Evolutionary conservation across 805 yeast genomes (phyloP).

Genomic region (Wickerhamomyces ciferrii): DNA sequence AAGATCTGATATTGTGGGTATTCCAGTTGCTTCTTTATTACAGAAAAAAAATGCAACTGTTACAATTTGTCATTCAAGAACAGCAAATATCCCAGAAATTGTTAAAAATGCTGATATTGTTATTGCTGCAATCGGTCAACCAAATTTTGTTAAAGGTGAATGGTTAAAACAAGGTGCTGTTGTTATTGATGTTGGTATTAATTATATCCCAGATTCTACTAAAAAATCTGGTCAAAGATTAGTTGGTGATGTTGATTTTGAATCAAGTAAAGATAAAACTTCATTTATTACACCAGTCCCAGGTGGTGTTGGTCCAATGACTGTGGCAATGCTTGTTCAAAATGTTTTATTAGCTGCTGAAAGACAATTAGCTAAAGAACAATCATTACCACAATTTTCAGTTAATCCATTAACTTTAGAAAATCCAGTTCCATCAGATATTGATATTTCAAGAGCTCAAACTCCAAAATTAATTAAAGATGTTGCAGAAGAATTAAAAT

Average conservation of each 20-base stretch:
- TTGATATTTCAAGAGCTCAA: slow-evolving; percentile 73
- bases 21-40: slow-evolving; percentile 69
- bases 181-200: slow-evolving; percentile 81
- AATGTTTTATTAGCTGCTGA: slow-evolving; percentile 70
- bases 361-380: slow-evolving; percentile 26
- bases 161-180: slow-evolving; percentile 68
- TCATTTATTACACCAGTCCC: slow-evolving; percentile 81
- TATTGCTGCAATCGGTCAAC: slow-evolving; percentile 70
- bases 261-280: slow-evolving; percentile 47
- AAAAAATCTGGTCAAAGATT: slow-evolving; percentile 66
- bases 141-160: slow-evolving; percentile 66
- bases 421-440: slow-evolving; percentile 77
- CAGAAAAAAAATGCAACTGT: slow-evolving; percentile 73
- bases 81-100: slow-evolving; percentile 45
- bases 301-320: slow-evolving; percentile 93
- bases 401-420: slow-evolving; percentile 53
- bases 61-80: slow-evolving; percentile 66
- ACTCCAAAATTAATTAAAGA: slow-evolving; percentile 64
- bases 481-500: slow-evolving; percentile 66
- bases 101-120: slow-evolving; percentile 68
- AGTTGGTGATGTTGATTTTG: slow-evolving; percentile 77
- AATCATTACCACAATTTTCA: slow-evolving; percentile 25
- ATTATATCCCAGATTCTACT: slow-evolving; percentile 60
- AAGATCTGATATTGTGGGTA: slow-evolving; percentile 82
- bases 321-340: slow-evolving; percentile 75